phyloP scores from a whole-genome alignment of 2,329 filamentous ascomycete species.

The Penicillium hordei region DNA sequence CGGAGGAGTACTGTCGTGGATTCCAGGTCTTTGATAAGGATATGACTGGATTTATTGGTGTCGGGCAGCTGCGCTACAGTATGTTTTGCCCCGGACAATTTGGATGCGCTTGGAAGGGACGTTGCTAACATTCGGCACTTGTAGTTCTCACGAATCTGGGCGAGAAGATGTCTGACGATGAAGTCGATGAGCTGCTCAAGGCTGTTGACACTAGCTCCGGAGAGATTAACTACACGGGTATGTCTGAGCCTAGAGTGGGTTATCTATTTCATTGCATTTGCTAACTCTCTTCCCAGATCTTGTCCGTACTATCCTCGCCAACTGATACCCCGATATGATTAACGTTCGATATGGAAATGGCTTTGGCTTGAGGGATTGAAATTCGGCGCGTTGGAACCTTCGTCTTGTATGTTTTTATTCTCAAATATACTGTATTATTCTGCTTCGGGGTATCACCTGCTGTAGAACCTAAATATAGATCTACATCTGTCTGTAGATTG shows the following conservation, averaged over 20 bases:
- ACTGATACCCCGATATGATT: slow-evolving; percentile 52
- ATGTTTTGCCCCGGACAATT: slow-evolving; percentile 21
- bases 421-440: slow-evolving; percentile 12
- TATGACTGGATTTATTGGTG: slow-evolving; percentile 95
- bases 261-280: not conserved
- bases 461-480: not conserved
- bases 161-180: slow-evolving; percentile 99
- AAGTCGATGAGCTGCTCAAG: slow-evolving; percentile 98
- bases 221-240: slow-evolving; percentile 97
- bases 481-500: not conserved
- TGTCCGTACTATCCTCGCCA: slow-evolving; percentile 81
- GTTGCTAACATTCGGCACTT: slow-evolving; percentile 4
- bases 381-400: slow-evolving; percentile 10
- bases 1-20: slow-evolving; percentile 95
- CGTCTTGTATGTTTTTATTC: slow-evolving; percentile 13
- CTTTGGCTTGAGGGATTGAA: slow-evolving; percentile 7
- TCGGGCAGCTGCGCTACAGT: slow-evolving; percentile 93
- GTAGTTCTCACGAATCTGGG: slow-evolving; percentile 89
- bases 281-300: slow-evolving; percentile 57
- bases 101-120: not conserved
- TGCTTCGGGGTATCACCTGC: not conserved
- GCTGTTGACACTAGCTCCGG: slow-evolving; percentile 93
- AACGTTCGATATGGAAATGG: slow-evolving; percentile 20
- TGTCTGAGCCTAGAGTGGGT: slow-evolving; percentile 31
- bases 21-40: slow-evolving; percentile 99